These are phyloP conservation scores for Pichia sp. DNA, from an alignment of 1,139 yeast genomes.

Conservation along the genomic window DNA sequence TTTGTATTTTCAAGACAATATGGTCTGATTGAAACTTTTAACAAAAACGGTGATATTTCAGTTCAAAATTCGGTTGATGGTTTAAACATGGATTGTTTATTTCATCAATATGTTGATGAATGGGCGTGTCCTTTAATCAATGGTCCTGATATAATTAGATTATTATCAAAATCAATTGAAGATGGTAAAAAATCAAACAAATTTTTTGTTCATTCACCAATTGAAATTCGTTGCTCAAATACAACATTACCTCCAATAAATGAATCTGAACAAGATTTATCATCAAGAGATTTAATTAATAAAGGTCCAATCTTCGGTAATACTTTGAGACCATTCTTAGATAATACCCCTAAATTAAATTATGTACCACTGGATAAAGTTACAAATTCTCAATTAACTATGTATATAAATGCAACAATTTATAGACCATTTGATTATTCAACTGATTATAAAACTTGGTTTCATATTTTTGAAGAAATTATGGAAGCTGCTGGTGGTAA, in stretches of 20 bases:
- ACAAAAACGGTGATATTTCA: slow-evolving; percentile 59
- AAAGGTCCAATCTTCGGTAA: slow-evolving; percentile 85
- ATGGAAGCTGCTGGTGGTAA: slow-evolving; percentile 77
- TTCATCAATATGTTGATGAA: slow-evolving; percentile 90
- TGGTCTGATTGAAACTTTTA: slow-evolving; percentile 66
- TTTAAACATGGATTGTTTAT: slow-evolving; percentile 91
- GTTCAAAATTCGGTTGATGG: slow-evolving; percentile 82
- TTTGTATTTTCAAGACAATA: slow-evolving; percentile 83
- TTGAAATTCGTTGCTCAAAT: slow-evolving; percentile 90
- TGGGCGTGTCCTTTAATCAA: slow-evolving; percentile 86
- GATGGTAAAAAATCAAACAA: slow-evolving; percentile 54
- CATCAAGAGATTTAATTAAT: slow-evolving; percentile 37
- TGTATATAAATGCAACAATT: slow-evolving; percentile 90
- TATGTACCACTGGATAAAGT: slow-evolving; percentile 48
- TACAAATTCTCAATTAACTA: slow-evolving; percentile 72
- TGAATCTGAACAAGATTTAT: slow-evolving; percentile 30
- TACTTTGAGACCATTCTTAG: slow-evolving; percentile 70
- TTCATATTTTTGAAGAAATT: slow-evolving; percentile 69
- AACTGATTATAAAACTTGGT: slow-evolving; percentile 78
- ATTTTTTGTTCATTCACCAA: slow-evolving; percentile 88
- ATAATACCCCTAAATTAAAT: slow-evolving; percentile 64
- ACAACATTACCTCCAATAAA: slow-evolving; percentile 43
- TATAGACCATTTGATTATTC: slow-evolving; percentile 82
- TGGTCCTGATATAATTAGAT: slow-evolving; percentile 66
- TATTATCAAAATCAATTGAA: slow-evolving; percentile 55